Evolutionary conservation across 208 protist species (phyloP).

Genomic region (Cochliopodium minus): DNA sequence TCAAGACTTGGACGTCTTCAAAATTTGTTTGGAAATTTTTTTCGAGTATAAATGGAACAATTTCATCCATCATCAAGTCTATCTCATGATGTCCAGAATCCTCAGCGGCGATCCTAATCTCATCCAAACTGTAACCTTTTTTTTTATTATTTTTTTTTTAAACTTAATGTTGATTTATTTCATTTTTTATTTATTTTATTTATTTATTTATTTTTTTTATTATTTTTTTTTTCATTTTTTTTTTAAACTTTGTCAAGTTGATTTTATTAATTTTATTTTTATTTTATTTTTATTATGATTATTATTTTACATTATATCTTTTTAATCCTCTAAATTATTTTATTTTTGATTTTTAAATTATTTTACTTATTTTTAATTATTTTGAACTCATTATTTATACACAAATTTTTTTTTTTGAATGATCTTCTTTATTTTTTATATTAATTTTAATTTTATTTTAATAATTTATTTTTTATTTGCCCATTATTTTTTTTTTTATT

Average conservation of each 20-base stretch:
- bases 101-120: no score
- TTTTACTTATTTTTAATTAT: slow-evolving; percentile 20
- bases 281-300: slow-evolving; percentile 19
- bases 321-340: slow-evolving; percentile 15
- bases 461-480: slow-evolving; percentile 7
- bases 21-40: no score
- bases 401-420: slow-evolving; percentile 20
- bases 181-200: slow-evolving; percentile 21
- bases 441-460: slow-evolving; percentile 17
- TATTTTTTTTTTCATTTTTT: slow-evolving; percentile 23
- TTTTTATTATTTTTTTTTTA: no score
- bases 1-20: no score
- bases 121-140: no score
- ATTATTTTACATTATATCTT: slow-evolving; percentile 18
- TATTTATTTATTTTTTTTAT: slow-evolving; percentile 21
- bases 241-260: slow-evolving; percentile 8
- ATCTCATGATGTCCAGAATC: no score
- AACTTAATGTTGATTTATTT: no score
- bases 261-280: slow-evolving; percentile 19
- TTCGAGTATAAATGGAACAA: no score
- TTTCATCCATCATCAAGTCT: no score
- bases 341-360: slow-evolving; percentile 20
- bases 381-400: slow-evolving; percentile 18
- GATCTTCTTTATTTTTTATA: slow-evolving; percentile 19
- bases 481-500: slow-evolving; percentile 10